Evolutionary conservation across 2,329 filamentous ascomycete genomes (phyloP), one percentile per base, ranked within the genome.

Genomic region (Penicillium sp.): DNA sequence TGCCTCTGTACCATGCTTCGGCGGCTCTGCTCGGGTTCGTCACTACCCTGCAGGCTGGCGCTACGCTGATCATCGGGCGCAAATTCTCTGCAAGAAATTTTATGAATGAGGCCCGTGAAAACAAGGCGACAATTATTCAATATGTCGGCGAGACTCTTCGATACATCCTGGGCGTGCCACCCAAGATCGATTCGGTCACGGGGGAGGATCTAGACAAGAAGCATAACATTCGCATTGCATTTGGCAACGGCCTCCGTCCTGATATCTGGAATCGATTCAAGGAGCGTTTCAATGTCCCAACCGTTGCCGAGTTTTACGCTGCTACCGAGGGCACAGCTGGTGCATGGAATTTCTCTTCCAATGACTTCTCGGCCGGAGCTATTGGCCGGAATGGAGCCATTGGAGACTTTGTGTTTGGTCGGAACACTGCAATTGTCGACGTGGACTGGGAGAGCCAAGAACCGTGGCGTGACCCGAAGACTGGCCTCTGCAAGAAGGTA

Each of bases 81-180:
- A 90, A 88, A 66, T 96, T 96, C 77, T 92, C 89, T 2, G 89
- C 88, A 2, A 84, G 83, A 59, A 85, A 80, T 1, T 95, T 93
- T 75, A 95, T 90, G 88, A 78, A 84, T 16, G 90, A 93, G 53
- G 88, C 88, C 16, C 84, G 89, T n/a, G 82, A 83, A 45, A 84
- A 83, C 48, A 78, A 87, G 9, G 88, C 91, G 21, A 95, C 90
- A 1, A 81, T 87, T 4, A 88, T 96, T 59, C 91, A 96, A 70
- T 96, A 96, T 70, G 91, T 96, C 14, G 91, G 91, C 52, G 91
- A 96, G 73, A 93, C 90, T 0, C 88, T 91, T 62, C 87, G 91
- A 6, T 96, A 96, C 71, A 82, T 96, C 4, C 81, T 96, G 11
- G 82, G 89, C 0, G 85, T 86, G 0, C 84, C 82, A 3, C 77